Conservation (phyloP, 441 rosid species). For the Syzygium malaccense region DNA sequence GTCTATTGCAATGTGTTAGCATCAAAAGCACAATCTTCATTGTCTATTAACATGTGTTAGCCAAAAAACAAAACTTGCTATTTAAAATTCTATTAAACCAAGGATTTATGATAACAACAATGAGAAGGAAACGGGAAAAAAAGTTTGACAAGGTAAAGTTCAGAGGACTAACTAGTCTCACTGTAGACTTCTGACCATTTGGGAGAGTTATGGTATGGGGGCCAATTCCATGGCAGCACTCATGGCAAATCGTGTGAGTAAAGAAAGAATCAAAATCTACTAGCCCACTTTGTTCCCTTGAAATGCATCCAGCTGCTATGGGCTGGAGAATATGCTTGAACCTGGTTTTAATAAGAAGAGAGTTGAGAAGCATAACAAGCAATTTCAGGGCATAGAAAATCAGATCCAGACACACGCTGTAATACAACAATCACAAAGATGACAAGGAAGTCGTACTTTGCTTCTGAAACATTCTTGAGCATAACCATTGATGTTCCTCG, state of each 20-base stretch:
- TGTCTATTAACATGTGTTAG: not conserved
- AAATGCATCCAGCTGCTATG: conserved; percentile 61
- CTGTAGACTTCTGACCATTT: conserved; percentile 74
- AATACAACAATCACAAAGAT: not conserved
- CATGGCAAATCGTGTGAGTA: conserved; percentile 91
- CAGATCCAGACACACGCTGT: conserved; percentile 1
- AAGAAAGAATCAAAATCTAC: conserved; percentile 98
- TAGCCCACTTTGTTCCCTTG: conserved; percentile 60
- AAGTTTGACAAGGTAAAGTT: not conserved
- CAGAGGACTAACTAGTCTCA: conserved; percentile 61
- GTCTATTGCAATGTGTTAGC: not conserved
- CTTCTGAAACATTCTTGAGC: conserved; percentile 86
- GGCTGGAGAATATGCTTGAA: conserved; percentile 85
- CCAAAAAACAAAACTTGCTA: not conserved
- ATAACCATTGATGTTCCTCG: conserved; percentile 97
- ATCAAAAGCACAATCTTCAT: not conserved
- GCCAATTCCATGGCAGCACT: conserved; percentile 97
- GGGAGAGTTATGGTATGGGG: conserved; percentile 93
- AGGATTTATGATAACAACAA: too few relatives aligned
- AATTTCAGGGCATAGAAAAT: not conserved
- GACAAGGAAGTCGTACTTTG: conserved; percentile 48
- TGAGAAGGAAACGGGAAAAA: not conserved
- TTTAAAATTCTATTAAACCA: too few relatives aligned
- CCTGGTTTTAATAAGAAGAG: conserved; percentile 29
- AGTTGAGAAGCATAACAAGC: not conserved